Conservation (phyloP, 148 eudicot species). For the Limonium bicolor region DNA sequence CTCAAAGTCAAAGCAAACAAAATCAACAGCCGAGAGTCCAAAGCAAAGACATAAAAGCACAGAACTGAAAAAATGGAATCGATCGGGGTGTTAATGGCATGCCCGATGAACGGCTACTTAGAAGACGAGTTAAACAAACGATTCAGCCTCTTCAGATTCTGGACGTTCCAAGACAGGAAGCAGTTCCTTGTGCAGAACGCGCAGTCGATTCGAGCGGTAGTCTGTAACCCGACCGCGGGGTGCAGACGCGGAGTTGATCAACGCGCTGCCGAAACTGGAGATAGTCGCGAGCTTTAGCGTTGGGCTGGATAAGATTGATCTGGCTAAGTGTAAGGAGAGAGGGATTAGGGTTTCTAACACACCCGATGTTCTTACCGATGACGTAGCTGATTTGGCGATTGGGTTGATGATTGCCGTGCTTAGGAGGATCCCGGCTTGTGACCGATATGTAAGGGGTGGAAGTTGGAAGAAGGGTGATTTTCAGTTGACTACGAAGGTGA, state of each 20-base stretch:
- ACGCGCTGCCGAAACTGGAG: slow-evolving; percentile 43
- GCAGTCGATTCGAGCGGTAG: slow-evolving; percentile 30
- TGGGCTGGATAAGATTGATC: slow-evolving; percentile 54
- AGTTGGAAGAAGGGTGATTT: slow-evolving; percentile 28
- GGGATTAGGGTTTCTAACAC: slow-evolving; percentile 6
- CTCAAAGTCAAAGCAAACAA: too few species aligned
- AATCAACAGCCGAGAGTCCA: too few species aligned
- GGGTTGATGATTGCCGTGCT: slow-evolving; percentile 26
- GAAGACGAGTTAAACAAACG: slow-evolving; percentile 19
- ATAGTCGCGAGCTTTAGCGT: slow-evolving; percentile 53
- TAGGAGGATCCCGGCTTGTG: slow-evolving; percentile 30
- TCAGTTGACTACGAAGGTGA: slow-evolving; percentile 31
- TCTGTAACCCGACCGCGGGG: slow-evolving; percentile 29
- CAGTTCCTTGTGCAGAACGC: slow-evolving; percentile 14
- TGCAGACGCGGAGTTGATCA: slow-evolving; percentile 35
- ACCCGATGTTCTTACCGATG: slow-evolving; percentile 24
- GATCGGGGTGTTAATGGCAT: slow-evolving; percentile 22
- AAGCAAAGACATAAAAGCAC: too few species aligned
- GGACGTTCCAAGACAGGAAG: slow-evolving; percentile 8
- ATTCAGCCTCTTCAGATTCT: slow-evolving; percentile 22
- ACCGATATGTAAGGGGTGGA: slow-evolving; percentile 32
- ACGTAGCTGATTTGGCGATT: slow-evolving; percentile 47
- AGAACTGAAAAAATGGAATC: slow-evolving; percentile 27
- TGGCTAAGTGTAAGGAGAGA: slow-evolving; percentile 5
- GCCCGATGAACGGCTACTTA: slow-evolving; percentile 31